phyloP scores from a whole-genome alignment of 352 stramenopile genomes.

The Thraustotheca clavata region DNA sequence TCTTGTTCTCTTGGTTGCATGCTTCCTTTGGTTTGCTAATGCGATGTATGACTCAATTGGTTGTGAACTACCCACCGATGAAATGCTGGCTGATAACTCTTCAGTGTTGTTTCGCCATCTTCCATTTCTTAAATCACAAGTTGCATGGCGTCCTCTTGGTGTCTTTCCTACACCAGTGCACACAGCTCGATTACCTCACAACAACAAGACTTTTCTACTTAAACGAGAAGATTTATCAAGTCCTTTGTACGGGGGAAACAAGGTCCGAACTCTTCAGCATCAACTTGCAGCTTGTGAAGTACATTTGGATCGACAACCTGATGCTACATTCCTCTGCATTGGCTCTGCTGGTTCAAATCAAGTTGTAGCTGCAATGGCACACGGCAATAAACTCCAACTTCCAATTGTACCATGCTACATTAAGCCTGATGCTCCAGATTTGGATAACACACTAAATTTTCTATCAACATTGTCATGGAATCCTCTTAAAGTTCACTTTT shows the following conservation, averaged over 20 bases:
- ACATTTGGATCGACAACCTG: not conserved
- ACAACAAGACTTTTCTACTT: not conserved
- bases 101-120: conserved; percentile 17
- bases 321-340: not conserved
- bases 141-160: conserved; percentile 10
- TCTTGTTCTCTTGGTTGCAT: not conserved
- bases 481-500: not conserved
- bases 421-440: conserved; percentile 5
- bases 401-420: not conserved
- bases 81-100: not conserved
- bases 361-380: conserved; percentile 10
- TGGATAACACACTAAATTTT: conserved; percentile 22
- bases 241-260: conserved; percentile 19
- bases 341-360: conserved; percentile 18
- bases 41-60: conserved; percentile 13
- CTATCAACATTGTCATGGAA: conserved; percentile 11
- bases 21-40: not conserved
- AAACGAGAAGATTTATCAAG: conserved; percentile 19
- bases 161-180: conserved; percentile 20
- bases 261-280: conserved; percentile 19
- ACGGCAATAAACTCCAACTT: not conserved
- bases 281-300: conserved; percentile 2
- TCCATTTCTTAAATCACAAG: not conserved
- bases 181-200: not conserved
- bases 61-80: not conserved